Conservation (phyloP, 1,139 yeast species). For the Suhomyces wounanorum region DNA sequence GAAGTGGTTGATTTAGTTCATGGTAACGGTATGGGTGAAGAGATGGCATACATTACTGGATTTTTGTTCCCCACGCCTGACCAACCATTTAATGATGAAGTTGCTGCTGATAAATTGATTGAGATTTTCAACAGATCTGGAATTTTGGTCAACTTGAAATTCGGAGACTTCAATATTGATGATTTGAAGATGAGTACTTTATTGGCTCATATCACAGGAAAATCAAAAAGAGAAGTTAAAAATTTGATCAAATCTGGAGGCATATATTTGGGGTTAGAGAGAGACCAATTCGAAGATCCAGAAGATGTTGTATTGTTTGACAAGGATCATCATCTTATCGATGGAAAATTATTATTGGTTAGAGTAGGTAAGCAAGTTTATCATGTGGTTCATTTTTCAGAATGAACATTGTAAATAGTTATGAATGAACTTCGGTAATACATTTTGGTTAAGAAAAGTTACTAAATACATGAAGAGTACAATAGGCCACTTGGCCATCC, state of each 20-base stretch:
- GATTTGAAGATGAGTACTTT: conserved; percentile 46
- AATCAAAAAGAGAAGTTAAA: conserved; percentile 55
- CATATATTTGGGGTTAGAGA: conserved; percentile 66
- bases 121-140: conserved; percentile 63
- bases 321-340: conserved; percentile 52
- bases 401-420: conserved; percentile 5
- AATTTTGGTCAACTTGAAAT: conserved; percentile 47
- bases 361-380: conserved; percentile 77
- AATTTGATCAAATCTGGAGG: conserved; percentile 72
- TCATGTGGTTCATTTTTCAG: conserved; percentile 50
- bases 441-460: too few species aligned
- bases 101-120: conserved; percentile 56
- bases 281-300: conserved; percentile 55
- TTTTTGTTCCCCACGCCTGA: conserved; percentile 65
- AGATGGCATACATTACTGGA: conserved; percentile 63
- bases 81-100: conserved; percentile 47
- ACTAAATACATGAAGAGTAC: too few species aligned
- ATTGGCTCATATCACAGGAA: conserved; percentile 39
- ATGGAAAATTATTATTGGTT: conserved; percentile 60
- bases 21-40: conserved; percentile 74
- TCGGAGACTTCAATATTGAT: conserved; percentile 34
- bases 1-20: conserved; percentile 88
- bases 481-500: too few species aligned
- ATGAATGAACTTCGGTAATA: not conserved
- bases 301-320: conserved; percentile 52